Evolutionary conservation across 1,284 basidiomycete genomes (phyloP).

Genomic region (Gomphus bonarii): DNA sequence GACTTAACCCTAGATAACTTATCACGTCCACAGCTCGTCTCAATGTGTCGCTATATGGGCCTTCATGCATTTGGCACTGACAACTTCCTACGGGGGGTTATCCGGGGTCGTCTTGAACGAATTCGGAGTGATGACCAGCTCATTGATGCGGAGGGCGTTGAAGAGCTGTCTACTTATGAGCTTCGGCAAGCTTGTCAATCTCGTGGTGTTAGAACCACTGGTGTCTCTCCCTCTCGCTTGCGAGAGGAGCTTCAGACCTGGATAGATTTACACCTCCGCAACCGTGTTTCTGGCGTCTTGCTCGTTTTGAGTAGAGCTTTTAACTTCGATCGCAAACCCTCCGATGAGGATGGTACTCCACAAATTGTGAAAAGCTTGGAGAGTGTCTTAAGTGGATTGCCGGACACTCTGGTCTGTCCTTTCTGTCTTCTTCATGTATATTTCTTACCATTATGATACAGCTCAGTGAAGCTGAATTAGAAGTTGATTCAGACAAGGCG

Average conservation of each 20-base stretch:
- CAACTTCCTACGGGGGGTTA: conserved; percentile 93
- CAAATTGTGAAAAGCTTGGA: conserved; percentile 77
- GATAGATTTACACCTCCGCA: conserved; percentile 88
- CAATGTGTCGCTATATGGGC: conserved; percentile 96
- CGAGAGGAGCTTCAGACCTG: conserved; percentile 87
- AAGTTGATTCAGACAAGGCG: conserved; percentile 88
- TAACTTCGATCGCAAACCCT: conserved; percentile 76
- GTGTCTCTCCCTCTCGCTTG: conserved; percentile 74
- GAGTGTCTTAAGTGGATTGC: conserved; percentile 85
- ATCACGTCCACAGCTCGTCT: conserved; percentile 92
- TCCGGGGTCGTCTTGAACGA: conserved; percentile 76
- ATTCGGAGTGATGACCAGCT: conserved; percentile 90
- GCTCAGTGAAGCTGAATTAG: conserved; percentile 95
- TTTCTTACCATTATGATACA: conserved; percentile 21
- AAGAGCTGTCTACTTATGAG: conserved; percentile 84
- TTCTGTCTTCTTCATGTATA: background rate
- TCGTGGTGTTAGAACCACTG: conserved; percentile 84
- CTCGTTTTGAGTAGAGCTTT: conserved; percentile 91
- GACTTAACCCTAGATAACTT: conserved; percentile 98
- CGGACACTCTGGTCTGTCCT: conserved; percentile 79
- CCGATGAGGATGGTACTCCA: conserved; percentile 67
- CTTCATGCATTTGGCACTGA: conserved; percentile 98
- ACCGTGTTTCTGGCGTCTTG: conserved; percentile 87
- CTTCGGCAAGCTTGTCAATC: conserved; percentile 90
- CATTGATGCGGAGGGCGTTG: conserved; percentile 84